phyloP scores from a whole-genome alignment of 1,284 basidiomycete genomes.

The Rhodotorula sp. region DNA sequence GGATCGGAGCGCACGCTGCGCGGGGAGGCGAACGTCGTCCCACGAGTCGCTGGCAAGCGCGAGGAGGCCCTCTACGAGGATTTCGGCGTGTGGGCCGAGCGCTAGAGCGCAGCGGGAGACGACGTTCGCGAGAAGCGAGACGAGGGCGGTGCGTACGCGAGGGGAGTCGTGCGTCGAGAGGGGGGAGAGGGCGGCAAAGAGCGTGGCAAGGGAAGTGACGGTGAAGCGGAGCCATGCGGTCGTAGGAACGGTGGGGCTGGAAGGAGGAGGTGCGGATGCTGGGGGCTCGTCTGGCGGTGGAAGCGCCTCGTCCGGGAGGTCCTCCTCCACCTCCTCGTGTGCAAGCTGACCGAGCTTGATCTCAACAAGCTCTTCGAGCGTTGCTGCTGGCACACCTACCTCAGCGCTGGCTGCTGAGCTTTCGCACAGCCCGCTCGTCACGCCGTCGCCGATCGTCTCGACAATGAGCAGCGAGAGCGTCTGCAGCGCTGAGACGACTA shows the following conservation, averaged over 20 bases:
- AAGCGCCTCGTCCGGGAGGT: neutral
- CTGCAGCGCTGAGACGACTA: constrained; percentile 49
- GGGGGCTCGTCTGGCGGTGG: neutral
- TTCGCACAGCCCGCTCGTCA: constrained; percentile 8
- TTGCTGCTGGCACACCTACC: neutral
- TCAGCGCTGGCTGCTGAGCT: too few relatives aligned
- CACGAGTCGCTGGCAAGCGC: constrained; percentile 63
- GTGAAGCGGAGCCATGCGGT: constrained; percentile 53
- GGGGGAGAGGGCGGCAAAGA: constrained; percentile 49
- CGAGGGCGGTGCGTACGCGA: constrained; percentile 62
- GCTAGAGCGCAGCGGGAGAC: constrained; percentile 62
- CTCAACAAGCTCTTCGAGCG: constrained; percentile 37
- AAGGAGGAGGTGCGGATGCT: neutral
- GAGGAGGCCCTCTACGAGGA: constrained; percentile 67
- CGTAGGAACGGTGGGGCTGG: constrained; percentile 41
- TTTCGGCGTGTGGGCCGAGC: constrained; percentile 53
- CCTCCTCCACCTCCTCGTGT: neutral
- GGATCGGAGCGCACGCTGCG: constrained; percentile 55
- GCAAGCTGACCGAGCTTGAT: neutral
- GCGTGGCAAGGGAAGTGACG: constrained; percentile 45
- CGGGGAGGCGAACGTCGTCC: constrained; percentile 59
- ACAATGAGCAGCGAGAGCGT: constrained; percentile 49
- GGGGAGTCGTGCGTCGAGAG: constrained; percentile 62
- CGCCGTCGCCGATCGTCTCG: constrained; percentile 25
- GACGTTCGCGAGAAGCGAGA: constrained; percentile 60